Evolutionary conservation across 768 basidiomycete genomes (phyloP).

Genomic region (Macrolepiota fuliginosa): DNA sequence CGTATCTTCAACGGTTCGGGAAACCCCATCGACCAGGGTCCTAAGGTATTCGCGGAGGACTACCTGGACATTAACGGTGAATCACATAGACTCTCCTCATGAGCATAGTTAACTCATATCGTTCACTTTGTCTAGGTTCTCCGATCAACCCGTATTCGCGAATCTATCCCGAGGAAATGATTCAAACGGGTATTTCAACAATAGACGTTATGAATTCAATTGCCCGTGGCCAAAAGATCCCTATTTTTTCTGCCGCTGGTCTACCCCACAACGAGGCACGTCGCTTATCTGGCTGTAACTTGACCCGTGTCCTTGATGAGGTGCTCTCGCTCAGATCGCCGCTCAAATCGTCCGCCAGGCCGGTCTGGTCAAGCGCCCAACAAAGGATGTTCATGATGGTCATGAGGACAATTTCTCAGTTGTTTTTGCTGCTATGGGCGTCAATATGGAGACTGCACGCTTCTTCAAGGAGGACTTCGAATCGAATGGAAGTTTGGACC

Average conservation of each 20-base stretch:
- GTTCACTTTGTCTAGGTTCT: constrained; percentile 55
- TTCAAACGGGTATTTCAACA: constrained; percentile 99
- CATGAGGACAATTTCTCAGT: constrained; percentile 99
- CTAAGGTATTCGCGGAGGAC: constrained; percentile 98
- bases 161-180: constrained; percentile 99
- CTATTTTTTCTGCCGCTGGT: constrained; percentile 99
- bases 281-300: background rate
- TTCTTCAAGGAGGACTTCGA: constrained; percentile 99
- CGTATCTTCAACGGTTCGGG: constrained; percentile 99
- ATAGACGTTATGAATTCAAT: constrained; percentile 99
- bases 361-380: constrained; percentile 93
- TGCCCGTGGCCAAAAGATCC: constrained; percentile 99
- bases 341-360: constrained; percentile 99
- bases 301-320: constrained; percentile 4
- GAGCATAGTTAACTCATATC: background rate
- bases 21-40: constrained; percentile 96
- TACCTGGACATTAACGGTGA: constrained; percentile 98
- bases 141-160: constrained; percentile 98
- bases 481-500: constrained; percentile 95
- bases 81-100: constrained; percentile 23
- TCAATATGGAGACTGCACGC: constrained; percentile 99
- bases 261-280: constrained; percentile 96
- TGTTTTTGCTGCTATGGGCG: constrained; percentile 99
- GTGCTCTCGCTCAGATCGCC: constrained; percentile 67
- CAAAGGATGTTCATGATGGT: constrained; percentile 96